Conservation (phyloP, 2,329 filamentous ascomycete species). For the Phialophora macrospora region DNA sequence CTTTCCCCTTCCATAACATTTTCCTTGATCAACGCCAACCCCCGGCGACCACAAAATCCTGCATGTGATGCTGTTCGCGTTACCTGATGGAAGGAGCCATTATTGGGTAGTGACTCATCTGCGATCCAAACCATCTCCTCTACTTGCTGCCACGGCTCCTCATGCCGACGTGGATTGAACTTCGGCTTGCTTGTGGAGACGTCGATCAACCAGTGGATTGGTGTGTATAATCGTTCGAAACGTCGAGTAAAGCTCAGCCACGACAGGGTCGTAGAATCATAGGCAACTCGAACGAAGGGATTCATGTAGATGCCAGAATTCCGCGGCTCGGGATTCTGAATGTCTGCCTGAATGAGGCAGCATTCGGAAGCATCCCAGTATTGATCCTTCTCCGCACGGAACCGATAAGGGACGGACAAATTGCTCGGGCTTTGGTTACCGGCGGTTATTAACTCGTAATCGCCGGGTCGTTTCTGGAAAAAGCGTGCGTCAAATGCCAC, state of each 20-base stretch:
- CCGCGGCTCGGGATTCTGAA: slow-evolving; percentile 47
- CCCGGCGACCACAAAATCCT: slow-evolving; percentile 52
- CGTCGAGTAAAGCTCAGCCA: slow-evolving; percentile 66
- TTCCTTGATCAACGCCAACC: slow-evolving; percentile 52
- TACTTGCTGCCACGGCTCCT: slow-evolving; percentile 60
- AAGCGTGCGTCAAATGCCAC: slow-evolving; percentile 57
- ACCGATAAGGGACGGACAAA: slow-evolving; percentile 50
- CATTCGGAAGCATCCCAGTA: slow-evolving; percentile 69
- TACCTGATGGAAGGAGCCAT: slow-evolving; percentile 48
- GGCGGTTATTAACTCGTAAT: slow-evolving; percentile 26
- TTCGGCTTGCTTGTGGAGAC: slow-evolving; percentile 62
- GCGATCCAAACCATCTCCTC: slow-evolving; percentile 51
- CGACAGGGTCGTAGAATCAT: slow-evolving; percentile 61
- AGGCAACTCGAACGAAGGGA: slow-evolving; percentile 74
- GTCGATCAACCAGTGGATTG: slow-evolving; percentile 64
- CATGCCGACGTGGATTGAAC: slow-evolving; percentile 64
- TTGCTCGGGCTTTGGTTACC: slow-evolving; percentile 32
- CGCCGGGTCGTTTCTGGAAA: slow-evolving; percentile 45
- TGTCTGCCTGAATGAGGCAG: slow-evolving; percentile 62
- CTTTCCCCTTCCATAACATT: slow-evolving; percentile 50
- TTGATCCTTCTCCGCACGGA: slow-evolving; percentile 63
- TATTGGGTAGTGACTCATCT: slow-evolving; percentile 39
- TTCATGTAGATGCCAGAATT: slow-evolving; percentile 73
- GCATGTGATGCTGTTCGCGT: slow-evolving; percentile 50
- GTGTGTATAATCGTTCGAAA: slow-evolving; percentile 68